Percentiles rank a stretch among this genome's conserved stretches.
Conservation (phyloP, 106 monocot species). For the Chionographis japonica region DNA sequence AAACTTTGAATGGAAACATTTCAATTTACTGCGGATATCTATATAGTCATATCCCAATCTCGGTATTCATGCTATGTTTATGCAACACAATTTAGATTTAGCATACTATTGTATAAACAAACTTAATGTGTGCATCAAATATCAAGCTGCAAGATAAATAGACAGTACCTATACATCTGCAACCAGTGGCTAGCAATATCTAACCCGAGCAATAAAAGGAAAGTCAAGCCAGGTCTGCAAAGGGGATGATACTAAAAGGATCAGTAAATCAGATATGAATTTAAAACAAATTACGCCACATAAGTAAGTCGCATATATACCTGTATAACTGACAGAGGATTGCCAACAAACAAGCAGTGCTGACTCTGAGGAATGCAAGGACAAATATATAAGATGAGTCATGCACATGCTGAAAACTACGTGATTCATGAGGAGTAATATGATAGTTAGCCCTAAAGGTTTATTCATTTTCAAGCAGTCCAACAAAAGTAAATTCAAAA, state of each 20-base stretch:
- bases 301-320: constrained; percentile 25
- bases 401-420: not conserved
- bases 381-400: constrained; percentile 3
- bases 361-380: constrained; percentile 52
- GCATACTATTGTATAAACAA: too few species aligned
- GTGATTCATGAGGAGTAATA: too few species aligned
- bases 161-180: constrained; percentile 92
- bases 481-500: constrained; percentile 1
- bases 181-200: constrained; percentile 97
- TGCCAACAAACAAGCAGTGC: constrained; percentile 85
- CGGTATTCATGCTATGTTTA: too few species aligned
- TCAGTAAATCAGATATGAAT: too few species aligned
- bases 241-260: not conserved
- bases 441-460: too few species aligned
- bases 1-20: too few species aligned
- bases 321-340: constrained; percentile 87
- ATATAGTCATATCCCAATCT: too few species aligned
- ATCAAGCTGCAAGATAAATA: not conserved
- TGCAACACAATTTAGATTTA: too few species aligned
- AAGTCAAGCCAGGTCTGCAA: constrained; percentile 80
- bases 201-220: constrained; percentile 76
- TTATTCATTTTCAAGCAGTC: too few species aligned
- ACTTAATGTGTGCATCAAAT: too few species aligned
- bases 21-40: too few species aligned
- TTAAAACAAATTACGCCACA: not conserved